A percentile compares a stretch with the other conserved stretches of the same genome.
These are phyloP conservation scores for Exutisphaerella laricina DNA, from an alignment of 2,329 filamentous ascomycete species.

Conservation along the genomic window DNA sequence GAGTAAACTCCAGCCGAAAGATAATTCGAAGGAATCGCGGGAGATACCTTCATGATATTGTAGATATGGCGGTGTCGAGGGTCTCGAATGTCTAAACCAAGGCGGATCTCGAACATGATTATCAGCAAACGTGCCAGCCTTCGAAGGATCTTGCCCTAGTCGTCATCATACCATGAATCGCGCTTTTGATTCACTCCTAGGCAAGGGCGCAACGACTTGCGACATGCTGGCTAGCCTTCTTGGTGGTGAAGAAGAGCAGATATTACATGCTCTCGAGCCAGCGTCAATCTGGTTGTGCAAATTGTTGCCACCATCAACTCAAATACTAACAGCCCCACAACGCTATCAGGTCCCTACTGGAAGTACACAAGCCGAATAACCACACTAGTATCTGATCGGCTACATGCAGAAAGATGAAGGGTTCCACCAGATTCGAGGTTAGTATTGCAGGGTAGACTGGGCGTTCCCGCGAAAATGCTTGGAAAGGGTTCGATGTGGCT, in stretches of 20 bases:
- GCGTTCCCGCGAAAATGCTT: too few species aligned
- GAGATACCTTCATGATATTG: conserved; percentile 38
- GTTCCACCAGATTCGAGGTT: too few species aligned
- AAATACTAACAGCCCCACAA: neutral
- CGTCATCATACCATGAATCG: conserved; percentile 36
- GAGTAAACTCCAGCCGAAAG: too few species aligned
- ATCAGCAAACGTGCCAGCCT: too few species aligned
- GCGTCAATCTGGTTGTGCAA: neutral
- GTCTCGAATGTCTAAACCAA: conserved; percentile 35
- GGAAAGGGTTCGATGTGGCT: too few species aligned
- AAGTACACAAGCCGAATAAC: neutral
- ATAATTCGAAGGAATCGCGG: neutral
- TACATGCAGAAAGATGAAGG: neutral
- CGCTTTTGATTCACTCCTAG: conserved; percentile 39
- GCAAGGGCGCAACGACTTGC: conserved; percentile 25
- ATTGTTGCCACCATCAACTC: neutral
- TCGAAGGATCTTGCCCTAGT: too few species aligned
- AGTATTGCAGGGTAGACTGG: too few species aligned
- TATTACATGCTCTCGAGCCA: neutral
- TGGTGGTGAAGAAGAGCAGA: neutral
- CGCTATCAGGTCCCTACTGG: neutral
- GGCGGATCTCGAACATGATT: too few species aligned
- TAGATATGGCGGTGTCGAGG: conserved; percentile 33
- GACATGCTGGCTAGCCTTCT: conserved; percentile 12
- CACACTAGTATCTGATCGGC: neutral